A percentile compares a stretch with the other conserved stretches of the same genome.
Evolutionary conservation across 179 eudicot genomes (phyloP).

Genomic region (Beta macrorhiza): DNA sequence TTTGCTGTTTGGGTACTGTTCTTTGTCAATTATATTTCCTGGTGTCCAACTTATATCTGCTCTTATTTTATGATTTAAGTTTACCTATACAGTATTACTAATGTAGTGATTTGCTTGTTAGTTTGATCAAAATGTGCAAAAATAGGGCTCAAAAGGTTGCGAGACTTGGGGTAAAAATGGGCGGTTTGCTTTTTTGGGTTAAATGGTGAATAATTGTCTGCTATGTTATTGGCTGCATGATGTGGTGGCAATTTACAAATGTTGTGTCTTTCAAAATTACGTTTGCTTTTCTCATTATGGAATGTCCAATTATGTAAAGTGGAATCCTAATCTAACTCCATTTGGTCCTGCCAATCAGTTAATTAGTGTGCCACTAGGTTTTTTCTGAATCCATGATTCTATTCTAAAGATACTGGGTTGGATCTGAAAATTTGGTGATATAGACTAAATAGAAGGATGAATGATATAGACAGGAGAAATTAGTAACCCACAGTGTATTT

Average conservation of each 20-base stretch:
- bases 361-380: background rate
- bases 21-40: background rate
- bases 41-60: background rate
- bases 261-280: background rate
- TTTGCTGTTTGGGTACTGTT: background rate
- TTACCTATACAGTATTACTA: background rate
- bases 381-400: no score
- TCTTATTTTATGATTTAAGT: background rate
- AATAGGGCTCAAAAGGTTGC: background rate
- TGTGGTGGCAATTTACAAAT: background rate
- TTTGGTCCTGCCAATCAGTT: background rate
- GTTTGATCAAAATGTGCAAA: background rate
- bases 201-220: conserved; percentile 1
- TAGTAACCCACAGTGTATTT: background rate
- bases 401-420: background rate
- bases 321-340: background rate
- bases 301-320: background rate
- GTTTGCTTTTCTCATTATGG: background rate
- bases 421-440: background rate
- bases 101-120: background rate
- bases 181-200: background rate
- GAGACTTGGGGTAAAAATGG: background rate
- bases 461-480: background rate
- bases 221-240: background rate
- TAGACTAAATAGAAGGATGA: conserved; percentile 8